These are phyloP conservation scores for Starmerella geochares DNA, from an alignment of 805 yeast species.

Conservation along the genomic window DNA sequence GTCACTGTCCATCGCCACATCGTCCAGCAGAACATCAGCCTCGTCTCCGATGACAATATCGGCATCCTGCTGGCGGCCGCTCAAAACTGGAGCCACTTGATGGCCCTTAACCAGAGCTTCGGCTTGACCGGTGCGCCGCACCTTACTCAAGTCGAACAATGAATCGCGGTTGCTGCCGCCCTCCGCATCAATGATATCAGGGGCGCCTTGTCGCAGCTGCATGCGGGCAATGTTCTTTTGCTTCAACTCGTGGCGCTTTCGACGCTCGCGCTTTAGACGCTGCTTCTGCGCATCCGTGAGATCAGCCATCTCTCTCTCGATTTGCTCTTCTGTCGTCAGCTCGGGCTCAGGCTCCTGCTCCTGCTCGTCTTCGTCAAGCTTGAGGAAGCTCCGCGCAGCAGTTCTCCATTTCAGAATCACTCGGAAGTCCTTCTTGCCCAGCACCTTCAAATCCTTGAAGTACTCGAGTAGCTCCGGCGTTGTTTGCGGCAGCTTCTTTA, in stretches of 20 bases:
- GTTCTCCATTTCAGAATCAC: conserved; percentile 77
- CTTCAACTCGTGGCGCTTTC: conserved; percentile 68
- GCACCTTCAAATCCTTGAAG: conserved; percentile 80
- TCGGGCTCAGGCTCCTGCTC: conserved; percentile 42
- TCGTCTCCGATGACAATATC: conserved; percentile 26
- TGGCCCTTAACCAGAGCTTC: conserved; percentile 68
- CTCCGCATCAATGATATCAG: conserved; percentile 85
- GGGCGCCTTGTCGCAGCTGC: conserved; percentile 94
- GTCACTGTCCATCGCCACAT: conserved; percentile 26
- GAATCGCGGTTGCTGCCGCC: conserved; percentile 73
- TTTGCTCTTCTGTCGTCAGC: conserved; percentile 70
- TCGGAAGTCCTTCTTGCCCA: conserved; percentile 91
- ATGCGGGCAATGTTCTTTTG: conserved; percentile 81
- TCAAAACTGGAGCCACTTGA: conserved; percentile 33
- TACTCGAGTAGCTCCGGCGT: conserved; percentile 72
- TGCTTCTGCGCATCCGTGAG: conserved; percentile 60
- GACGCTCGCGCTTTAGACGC: conserved; percentile 66
- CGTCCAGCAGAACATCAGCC: conserved; percentile 34
- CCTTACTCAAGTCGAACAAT: conserved; percentile 71
- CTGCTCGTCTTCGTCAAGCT: conserved; percentile 48
- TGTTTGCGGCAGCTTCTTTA: conserved; percentile 65
- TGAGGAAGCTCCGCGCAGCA: conserved; percentile 68
- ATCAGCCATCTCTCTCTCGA: conserved; percentile 73
- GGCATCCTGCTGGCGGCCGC: conserved; percentile 5
- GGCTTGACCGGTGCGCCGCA: conserved; percentile 77